Conservation (phyloP, 2,329 filamentous ascomycete species). For the Chaetoscypha palmicola region DNA sequence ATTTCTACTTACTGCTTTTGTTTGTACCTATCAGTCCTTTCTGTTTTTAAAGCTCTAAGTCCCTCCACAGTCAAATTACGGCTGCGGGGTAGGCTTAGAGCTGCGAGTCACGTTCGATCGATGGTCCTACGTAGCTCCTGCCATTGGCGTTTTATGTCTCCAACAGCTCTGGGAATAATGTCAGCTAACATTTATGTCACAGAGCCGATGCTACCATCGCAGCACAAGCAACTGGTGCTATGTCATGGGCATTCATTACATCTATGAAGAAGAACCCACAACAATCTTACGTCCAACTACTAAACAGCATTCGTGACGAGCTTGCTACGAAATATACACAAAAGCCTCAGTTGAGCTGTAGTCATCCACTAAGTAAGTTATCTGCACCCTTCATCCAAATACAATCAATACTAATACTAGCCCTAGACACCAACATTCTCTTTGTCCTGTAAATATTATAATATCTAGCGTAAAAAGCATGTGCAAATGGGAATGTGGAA, state of each 20-base stretch:
- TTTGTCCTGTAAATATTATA: constrained; percentile 50
- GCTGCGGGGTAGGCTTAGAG: constrained; percentile 26
- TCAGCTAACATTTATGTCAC: constrained; percentile 20
- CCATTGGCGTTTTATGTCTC: constrained; percentile 12
- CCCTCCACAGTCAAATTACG: constrained; percentile 22
- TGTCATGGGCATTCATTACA: constrained; percentile 95
- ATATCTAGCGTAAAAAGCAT: too few species aligned
- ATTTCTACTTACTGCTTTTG: constrained; percentile 1
- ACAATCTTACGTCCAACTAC: constrained; percentile 90
- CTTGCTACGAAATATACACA: constrained; percentile 81
- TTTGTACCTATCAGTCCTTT: constrained; percentile 9
- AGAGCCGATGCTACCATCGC: constrained; percentile 85
- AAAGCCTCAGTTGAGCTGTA: constrained; percentile 93
- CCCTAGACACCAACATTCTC: constrained; percentile 52
- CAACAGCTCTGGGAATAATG: not conserved
- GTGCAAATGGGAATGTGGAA: too few species aligned
- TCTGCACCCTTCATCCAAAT: not conserved
- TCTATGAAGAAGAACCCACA: constrained; percentile 88
- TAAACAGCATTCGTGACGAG: constrained; percentile 92
- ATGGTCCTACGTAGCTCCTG: constrained; percentile 6
- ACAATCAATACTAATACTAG: constrained; percentile 11
- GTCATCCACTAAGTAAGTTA: constrained; percentile 77
- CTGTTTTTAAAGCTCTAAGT: constrained; percentile 24
- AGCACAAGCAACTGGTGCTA: constrained; percentile 85
- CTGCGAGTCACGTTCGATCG: constrained; percentile 30